Conservation (phyloP, 73 alveolate species). For the Paramecium biaurelia region DNA sequence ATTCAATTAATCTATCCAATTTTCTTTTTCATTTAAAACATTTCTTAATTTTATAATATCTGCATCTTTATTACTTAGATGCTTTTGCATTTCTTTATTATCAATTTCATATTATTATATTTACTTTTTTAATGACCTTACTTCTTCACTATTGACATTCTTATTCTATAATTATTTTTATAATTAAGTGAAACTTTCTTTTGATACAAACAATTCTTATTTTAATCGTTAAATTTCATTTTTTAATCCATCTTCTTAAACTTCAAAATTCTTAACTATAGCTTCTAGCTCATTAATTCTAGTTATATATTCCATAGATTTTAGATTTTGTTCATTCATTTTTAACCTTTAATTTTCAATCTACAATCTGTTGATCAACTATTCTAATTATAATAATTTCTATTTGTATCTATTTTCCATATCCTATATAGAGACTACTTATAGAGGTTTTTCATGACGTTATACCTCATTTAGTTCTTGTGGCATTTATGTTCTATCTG, state of each 20-base stretch:
- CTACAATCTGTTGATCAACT: background rate
- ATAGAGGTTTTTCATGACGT: background rate
- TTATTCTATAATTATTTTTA: background rate
- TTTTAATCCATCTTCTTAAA: background rate
- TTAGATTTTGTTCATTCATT: background rate
- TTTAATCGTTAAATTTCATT: background rate
- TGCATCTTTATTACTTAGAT: background rate
- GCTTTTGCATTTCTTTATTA: background rate
- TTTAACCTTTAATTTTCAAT: background rate
- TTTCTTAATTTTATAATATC: background rate
- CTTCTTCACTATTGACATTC: background rate
- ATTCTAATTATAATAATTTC: background rate
- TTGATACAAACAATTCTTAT: background rate
- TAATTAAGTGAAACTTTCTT: background rate
- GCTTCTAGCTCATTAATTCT: background rate
- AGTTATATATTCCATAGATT: background rate
- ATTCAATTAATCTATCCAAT: background rate
- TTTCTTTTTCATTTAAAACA: background rate
- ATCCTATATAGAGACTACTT: conserved; percentile 2
- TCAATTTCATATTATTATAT: background rate
- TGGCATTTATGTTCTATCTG: background rate
- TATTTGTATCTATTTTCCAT: background rate
- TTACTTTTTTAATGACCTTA: background rate
- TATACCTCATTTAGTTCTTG: background rate
- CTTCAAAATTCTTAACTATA: background rate